These are phyloP conservation scores for Penicillium fuscoglaucum DNA, from an alignment of 2,329 filamentous ascomycete genomes.

Conservation along the genomic window DNA sequence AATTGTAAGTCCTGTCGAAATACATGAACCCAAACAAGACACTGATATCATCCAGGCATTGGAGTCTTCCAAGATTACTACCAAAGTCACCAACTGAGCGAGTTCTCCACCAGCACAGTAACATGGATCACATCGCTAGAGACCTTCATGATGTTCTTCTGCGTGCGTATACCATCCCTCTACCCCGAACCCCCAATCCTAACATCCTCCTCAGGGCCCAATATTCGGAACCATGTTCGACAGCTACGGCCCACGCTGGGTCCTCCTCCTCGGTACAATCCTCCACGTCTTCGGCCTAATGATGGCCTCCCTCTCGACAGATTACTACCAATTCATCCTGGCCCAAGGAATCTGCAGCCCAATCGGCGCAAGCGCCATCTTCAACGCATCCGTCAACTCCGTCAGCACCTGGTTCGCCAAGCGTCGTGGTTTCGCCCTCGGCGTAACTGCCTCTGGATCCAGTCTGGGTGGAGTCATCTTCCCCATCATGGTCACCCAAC, in stretches of 20 bases:
- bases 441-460: conserved; percentile 56
- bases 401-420: conserved; percentile 55
- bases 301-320: conserved; percentile 56
- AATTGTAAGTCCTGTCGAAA: conserved; percentile 38
- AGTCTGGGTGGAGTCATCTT: conserved; percentile 61
- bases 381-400: conserved; percentile 44
- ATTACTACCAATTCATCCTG: conserved; percentile 60
- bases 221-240: conserved; percentile 66
- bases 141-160: conserved; percentile 31
- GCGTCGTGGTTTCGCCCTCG: conserved; percentile 55
- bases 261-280: conserved; percentile 54
- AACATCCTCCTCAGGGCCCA: conserved; percentile 45
- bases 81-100: conserved; percentile 48
- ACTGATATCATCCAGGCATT: conserved; percentile 20
- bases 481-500: conserved; percentile 60
- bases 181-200: background rate
- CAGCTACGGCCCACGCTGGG: conserved; percentile 58
- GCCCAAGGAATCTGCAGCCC: conserved; percentile 56
- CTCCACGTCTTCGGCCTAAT: conserved; percentile 60
- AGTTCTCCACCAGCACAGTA: conserved; percentile 56
- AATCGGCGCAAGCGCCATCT: conserved; percentile 53
- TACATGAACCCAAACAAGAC: background rate
- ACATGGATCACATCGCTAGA: conserved; percentile 61
- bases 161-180: conserved; percentile 11
- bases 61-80: conserved; percentile 56